Evolutionary conservation across 2,329 filamentous ascomycete genomes (phyloP).

Genomic region (Colletotrichum liriopes): DNA sequence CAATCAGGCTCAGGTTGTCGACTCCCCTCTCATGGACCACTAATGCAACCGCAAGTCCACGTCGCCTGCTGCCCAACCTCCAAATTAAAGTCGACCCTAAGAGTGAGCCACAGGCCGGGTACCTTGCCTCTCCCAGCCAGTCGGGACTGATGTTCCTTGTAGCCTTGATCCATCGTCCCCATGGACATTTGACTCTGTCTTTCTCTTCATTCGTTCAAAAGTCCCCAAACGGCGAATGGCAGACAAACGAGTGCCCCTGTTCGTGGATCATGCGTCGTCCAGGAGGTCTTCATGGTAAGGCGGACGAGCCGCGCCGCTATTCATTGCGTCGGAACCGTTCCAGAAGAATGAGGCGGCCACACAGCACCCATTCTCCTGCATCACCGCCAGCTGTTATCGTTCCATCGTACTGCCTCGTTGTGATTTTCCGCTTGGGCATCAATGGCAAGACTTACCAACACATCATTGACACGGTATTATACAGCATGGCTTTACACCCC

Average conservation of each 20-base stretch:
- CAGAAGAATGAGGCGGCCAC: slow-evolving; percentile 7
- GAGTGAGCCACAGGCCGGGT: background rate
- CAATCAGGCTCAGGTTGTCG: background rate
- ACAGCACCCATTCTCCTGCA: background rate
- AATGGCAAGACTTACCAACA: background rate
- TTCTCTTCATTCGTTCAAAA: background rate
- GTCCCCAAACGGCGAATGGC: background rate
- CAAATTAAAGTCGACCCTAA: background rate
- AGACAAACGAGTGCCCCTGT: background rate
- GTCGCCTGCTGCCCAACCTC: slow-evolving; percentile 16
- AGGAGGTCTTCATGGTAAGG: background rate
- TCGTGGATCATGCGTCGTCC: background rate
- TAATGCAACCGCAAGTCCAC: slow-evolving; percentile 15
- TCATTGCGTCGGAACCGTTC: slow-evolving; percentile 7
- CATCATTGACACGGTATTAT: background rate
- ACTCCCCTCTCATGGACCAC: background rate
- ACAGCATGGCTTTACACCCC: background rate
- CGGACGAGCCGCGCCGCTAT: slow-evolving; percentile 3
- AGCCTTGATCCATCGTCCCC: background rate
- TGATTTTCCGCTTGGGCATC: slow-evolving; percentile 3
- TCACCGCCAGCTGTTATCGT: background rate
- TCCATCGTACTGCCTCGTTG: background rate
- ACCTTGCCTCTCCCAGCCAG: slow-evolving; percentile 1
- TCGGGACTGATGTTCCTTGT: background rate
- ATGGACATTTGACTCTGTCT: background rate